These are phyloP conservation scores for Epithemia pelagica DNA, from an alignment of 108 stramenopile genomes.

Conservation along the genomic window DNA sequence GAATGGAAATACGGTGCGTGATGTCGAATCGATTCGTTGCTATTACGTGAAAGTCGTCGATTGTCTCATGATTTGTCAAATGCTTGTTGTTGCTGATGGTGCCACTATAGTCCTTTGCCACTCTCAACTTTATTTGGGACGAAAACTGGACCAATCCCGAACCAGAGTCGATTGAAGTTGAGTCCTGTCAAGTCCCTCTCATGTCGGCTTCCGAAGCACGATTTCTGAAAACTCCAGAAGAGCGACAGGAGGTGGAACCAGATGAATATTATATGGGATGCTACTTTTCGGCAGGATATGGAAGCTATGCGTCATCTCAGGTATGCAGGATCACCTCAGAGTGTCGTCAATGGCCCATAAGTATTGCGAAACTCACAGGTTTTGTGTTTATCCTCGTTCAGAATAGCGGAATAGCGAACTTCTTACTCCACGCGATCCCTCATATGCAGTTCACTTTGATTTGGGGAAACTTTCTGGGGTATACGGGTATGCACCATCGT, in stretches of 20 bases:
- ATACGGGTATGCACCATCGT: conserved; percentile 42
- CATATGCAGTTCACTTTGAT: background rate
- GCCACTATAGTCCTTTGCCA: no score
- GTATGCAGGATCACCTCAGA: no score
- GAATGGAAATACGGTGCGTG: background rate
- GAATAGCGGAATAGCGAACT: background rate
- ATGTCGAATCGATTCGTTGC: no score
- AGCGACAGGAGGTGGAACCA: conserved; percentile 17
- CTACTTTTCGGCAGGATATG: conserved; percentile 18
- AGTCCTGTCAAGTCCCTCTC: background rate
- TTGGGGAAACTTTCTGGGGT: conserved; percentile 17
- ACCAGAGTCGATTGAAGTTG: no score
- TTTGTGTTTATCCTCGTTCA: background rate
- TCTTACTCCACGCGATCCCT: conserved; percentile 26
- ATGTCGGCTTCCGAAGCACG: background rate
- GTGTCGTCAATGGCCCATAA: no score
- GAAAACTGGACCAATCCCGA: no score
- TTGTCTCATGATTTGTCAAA: no score
- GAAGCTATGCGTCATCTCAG: background rate
- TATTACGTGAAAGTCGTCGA: no score
- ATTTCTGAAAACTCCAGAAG: conserved; percentile 3
- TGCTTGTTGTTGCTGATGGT: no score
- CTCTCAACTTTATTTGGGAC: no score
- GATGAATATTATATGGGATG: conserved; percentile 37
- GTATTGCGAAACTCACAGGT: no score